These are phyloP conservation scores for Schwanniomyces sp. DNA, from an alignment of 805 yeast species.

Conservation along the genomic window DNA sequence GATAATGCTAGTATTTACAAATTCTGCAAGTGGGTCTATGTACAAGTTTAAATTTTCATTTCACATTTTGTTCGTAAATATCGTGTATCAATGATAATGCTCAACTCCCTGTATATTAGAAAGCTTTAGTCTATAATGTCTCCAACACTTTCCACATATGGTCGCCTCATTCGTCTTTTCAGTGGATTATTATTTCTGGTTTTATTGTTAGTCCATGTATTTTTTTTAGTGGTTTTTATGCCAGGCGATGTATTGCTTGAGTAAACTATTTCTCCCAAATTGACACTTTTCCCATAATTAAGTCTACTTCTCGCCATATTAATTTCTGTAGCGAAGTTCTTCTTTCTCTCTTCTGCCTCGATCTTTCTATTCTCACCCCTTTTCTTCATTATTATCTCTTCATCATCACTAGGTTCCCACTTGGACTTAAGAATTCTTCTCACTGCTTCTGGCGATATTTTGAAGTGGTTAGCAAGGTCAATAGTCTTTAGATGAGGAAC, in stretches of 20 bases:
- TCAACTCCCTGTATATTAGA: no score
- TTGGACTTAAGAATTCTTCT: slow-evolving; percentile 74
- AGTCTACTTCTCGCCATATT: slow-evolving; percentile 7
- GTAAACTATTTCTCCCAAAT: slow-evolving; percentile 3
- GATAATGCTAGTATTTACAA: not conserved
- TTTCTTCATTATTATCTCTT: slow-evolving; percentile 40
- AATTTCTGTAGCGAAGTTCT: slow-evolving; percentile 8
- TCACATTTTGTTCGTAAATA: slow-evolving; percentile 4
- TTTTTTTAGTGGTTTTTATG: not conserved
- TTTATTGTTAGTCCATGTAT: slow-evolving; percentile 8
- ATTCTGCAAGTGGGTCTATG: not conserved
- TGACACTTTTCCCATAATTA: slow-evolving; percentile 8
- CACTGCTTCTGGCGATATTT: slow-evolving; percentile 78
- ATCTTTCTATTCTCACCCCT: slow-evolving; percentile 48
- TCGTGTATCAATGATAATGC: not conserved
- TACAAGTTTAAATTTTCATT: not conserved
- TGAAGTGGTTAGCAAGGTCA: slow-evolving; percentile 62
- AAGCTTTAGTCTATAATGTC: slow-evolving; percentile 21
- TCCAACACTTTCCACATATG: slow-evolving; percentile 21
- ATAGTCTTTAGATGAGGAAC: slow-evolving; percentile 61
- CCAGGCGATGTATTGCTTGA: not conserved
- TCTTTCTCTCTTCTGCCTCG: slow-evolving; percentile 8
- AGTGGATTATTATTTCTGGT: slow-evolving; percentile 11
- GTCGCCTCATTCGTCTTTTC: slow-evolving; percentile 6
- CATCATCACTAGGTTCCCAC: slow-evolving; percentile 69